Evolutionary conservation across 768 basidiomycete genomes (phyloP), one percentile per base, ranked within the genome.

Genomic region (Chalciporus pseudorubinellus): DNA sequence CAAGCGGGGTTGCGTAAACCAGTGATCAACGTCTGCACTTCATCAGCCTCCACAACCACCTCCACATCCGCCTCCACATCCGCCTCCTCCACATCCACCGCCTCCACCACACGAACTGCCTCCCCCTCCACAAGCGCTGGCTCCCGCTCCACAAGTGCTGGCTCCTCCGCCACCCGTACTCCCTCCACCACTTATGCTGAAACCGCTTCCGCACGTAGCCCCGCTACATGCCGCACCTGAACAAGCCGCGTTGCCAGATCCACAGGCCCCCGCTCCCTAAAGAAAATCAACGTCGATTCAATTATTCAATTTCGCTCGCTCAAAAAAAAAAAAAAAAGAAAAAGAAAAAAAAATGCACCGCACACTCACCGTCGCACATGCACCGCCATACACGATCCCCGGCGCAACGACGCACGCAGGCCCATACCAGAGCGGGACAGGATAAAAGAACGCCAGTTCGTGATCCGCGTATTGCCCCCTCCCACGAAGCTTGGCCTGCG

Each of bases 391-490:
- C 7, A 52, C n/a, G 19, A 58, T 22, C 6, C 28, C 44, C 3
- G 55, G 48, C 6, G 11, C 31, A 18, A 5, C 4, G 21, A 58
- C 46, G 5, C 57, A 28, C 13, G 21, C 44, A 6, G 13, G 9
- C 6, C 43, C 47, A 14, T 11, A 11, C 29, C 20, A 39, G 4
- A 58, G 1, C 4, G 57, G 57, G 3, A 58, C 5, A 13, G 57
- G 57, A 14, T 58, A 58, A 6, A 58, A 47, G 19, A 58, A 58
- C 2, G 56, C 31, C 4, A 48, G 40, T 1, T n/a, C 51, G 21
- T 58, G 51, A 9, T 14, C 26, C 9, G 28, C 38, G 4, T 14
- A 16, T 11, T 14, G 26, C 6, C 3, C n/a, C n/a, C n/a, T n/a
- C n/a, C n/a, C n/a, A n/a, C n/a, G n/a, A n/a, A n/a, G n/a, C n/a